A percentile compares a stretch with the other conserved stretches of the same genome.
Evolutionary conservation across 2,329 filamentous ascomycete genomes (phyloP).

Genomic region (Fusarium globosum): DNA sequence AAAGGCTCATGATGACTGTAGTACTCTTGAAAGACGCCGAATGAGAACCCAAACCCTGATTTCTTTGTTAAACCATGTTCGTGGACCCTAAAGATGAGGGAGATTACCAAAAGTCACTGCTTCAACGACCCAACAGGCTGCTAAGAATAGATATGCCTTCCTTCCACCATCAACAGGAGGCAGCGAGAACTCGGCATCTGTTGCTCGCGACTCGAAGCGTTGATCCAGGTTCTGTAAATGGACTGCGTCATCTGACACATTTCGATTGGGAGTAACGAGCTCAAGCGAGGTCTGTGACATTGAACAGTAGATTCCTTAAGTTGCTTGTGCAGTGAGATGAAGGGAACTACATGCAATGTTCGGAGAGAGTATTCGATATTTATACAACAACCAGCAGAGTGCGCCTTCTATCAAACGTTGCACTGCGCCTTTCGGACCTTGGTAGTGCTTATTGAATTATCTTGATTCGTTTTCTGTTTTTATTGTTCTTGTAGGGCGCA

Average conservation of each 20-base stretch:
- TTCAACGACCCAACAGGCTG: conserved; percentile 40
- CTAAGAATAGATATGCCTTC: conserved; percentile 50
- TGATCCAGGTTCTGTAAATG: not conserved
- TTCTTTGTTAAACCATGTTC: fast-evolving
- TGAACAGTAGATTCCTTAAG: not conserved
- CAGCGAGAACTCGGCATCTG: conserved; percentile 38
- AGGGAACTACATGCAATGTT: not conserved
- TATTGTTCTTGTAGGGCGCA: conserved; percentile 23
- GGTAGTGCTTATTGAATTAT: not conserved
- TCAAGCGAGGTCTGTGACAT: conserved; percentile 17
- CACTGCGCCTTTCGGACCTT: not conserved
- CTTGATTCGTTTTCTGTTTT: not conserved
- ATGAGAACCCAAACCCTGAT: conserved; percentile 71
- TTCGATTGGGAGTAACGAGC: not conserved
- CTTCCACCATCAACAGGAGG: conserved; percentile 52
- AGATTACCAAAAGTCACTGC: conserved; percentile 30
- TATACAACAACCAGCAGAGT: not conserved
- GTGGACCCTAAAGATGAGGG: fast-evolving
- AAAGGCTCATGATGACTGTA: conserved; percentile 70
- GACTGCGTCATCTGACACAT: not conserved
- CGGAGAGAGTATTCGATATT: not conserved
- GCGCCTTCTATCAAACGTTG: not conserved
- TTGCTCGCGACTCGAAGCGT: conserved; percentile 2
- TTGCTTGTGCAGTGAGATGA: not conserved
- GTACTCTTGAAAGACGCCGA: conserved; percentile 74